Evolutionary conservation across 2,329 filamentous ascomycete species (phyloP).

Genomic region (Magnaporthiopsis poae): DNA sequence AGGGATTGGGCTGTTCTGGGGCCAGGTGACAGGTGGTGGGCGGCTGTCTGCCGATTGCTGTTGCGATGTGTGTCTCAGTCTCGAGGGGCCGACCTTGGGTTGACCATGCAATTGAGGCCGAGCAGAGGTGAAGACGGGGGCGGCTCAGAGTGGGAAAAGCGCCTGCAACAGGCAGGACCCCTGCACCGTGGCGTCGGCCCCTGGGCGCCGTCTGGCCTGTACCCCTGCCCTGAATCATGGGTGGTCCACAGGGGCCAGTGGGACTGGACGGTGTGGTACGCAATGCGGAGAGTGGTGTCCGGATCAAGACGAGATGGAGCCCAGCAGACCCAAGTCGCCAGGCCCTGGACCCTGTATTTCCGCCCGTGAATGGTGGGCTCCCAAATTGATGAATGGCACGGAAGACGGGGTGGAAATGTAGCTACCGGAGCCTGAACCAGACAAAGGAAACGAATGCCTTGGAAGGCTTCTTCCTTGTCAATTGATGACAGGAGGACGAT

Average conservation of each 20-base stretch:
- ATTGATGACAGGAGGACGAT: not conserved
- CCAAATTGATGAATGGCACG: not conserved
- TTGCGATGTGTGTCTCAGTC: slow-evolving; percentile 32
- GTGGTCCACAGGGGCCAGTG: not conserved
- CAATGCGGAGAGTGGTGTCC: slow-evolving; percentile 7
- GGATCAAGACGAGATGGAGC: not conserved
- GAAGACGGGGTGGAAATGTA: not conserved
- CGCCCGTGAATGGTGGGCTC: not conserved
- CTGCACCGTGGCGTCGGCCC: not conserved
- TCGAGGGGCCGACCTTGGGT: slow-evolving; percentile 15
- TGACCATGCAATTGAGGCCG: slow-evolving; percentile 11
- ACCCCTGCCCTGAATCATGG: not conserved
- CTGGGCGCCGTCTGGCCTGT: not conserved
- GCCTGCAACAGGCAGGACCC: not conserved
- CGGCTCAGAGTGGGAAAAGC: slow-evolving; percentile 7
- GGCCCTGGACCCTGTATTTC: not conserved
- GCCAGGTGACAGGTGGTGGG: not conserved
- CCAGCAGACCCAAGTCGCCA: not conserved
- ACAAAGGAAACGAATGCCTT: not conserved
- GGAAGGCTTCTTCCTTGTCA: not conserved
- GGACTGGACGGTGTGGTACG: slow-evolving; percentile 5
- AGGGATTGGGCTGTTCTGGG: slow-evolving; percentile 9
- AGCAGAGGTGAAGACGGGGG: slow-evolving; percentile 2
- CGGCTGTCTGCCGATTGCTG: slow-evolving; percentile 16
- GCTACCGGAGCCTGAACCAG: not conserved